Evolutionary conservation across 176 grass and related monocot species (phyloP).

Genomic region (Carex cristatella): DNA sequence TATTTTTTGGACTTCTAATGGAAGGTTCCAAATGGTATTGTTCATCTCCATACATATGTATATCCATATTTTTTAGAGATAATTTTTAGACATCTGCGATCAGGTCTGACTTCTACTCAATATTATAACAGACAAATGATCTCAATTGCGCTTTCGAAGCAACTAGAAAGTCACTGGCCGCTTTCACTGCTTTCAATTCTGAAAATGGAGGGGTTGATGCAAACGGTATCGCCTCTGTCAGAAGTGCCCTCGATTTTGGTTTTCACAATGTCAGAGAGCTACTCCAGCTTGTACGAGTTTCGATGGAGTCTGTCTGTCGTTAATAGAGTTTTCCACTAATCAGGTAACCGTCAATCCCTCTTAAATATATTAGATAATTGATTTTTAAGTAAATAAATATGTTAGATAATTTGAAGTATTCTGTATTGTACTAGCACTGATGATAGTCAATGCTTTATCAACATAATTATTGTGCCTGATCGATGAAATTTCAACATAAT

Average conservation of each 20-base stretch:
- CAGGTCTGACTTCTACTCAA: constrained; percentile 25
- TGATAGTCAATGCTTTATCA: constrained; percentile 1
- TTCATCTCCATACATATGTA: not conserved
- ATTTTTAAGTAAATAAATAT: not conserved
- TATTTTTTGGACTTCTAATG: not conserved
- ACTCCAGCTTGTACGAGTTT: constrained; percentile 57
- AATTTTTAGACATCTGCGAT: not conserved
- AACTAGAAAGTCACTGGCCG: constrained; percentile 56
- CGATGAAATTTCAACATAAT: not conserved
- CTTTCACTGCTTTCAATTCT: constrained; percentile 39
- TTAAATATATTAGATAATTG: not conserved
- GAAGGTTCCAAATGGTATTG: constrained; percentile 9
- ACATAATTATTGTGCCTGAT: not conserved
- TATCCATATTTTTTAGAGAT: constrained; percentile 14
- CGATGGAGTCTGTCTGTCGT: constrained; percentile 50
- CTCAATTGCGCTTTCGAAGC: constrained; percentile 77
- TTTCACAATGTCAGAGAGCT: constrained; percentile 70
- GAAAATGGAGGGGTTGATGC: constrained; percentile 22
- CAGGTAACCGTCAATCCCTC: not conserved
- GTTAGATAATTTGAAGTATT: not conserved
- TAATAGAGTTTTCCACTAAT: constrained; percentile 27
- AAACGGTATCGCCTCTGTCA: constrained; percentile 49
- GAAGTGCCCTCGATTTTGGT: constrained; percentile 68
- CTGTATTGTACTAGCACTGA: not conserved
- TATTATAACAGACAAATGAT: constrained; percentile 56